Conservation (phyloP, 257 asterid species). For the Linderniella brevidens region DNA sequence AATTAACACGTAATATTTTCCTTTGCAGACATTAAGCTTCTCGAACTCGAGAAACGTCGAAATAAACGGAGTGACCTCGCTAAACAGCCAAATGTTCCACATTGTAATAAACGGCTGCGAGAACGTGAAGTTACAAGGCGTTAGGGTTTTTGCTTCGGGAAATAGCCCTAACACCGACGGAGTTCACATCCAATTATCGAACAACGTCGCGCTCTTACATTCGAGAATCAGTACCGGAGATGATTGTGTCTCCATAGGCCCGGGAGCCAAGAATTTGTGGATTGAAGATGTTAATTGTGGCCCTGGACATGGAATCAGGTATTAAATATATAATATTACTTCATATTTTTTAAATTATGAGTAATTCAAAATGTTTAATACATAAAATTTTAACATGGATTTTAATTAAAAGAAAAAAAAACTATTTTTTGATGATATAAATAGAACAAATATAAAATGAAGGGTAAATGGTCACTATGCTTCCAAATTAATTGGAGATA, state of each 20-base stretch:
- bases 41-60: constrained; percentile 4
- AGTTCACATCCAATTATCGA: neutral
- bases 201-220: neutral
- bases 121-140: neutral
- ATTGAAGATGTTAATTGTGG: constrained; percentile 4
- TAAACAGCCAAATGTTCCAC: constrained; percentile 8
- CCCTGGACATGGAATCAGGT: constrained; percentile 9
- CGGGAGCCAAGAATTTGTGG: constrained; percentile 5
- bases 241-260: constrained; percentile 9
- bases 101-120: neutral
- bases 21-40: neutral
- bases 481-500: too few species aligned
- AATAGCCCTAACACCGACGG: constrained; percentile 9
- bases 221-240: constrained; percentile 9
- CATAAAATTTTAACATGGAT: too few species aligned
- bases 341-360: too few species aligned
- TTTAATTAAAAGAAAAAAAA: too few species aligned
- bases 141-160: neutral
- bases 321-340: too few species aligned
- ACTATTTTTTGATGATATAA: too few species aligned
- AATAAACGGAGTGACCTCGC: constrained; percentile 1
- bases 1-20: too few species aligned
- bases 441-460: too few species aligned
- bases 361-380: too few species aligned
- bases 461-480: too few species aligned